These are phyloP conservation scores for Diplotaxis tenuifolia DNA, from an alignment of 345 rosid genomes.

Conservation along the genomic window DNA sequence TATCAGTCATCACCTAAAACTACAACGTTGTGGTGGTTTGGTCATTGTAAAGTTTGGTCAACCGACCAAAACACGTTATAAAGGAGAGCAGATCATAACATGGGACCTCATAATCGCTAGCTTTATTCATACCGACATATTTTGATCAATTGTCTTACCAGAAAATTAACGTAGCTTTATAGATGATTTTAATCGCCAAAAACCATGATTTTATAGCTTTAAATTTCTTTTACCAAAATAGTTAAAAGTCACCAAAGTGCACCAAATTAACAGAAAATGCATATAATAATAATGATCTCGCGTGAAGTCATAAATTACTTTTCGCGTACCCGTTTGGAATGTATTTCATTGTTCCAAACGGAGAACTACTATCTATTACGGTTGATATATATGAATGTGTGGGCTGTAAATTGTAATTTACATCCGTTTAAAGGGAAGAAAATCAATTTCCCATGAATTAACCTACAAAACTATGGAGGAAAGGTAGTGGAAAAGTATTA, in stretches of 20 bases:
- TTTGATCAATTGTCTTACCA: conserved; percentile 24
- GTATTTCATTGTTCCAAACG: not conserved
- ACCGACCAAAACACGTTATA: conserved; percentile 30
- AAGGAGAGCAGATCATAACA: conserved; percentile 29
- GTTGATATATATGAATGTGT: not conserved
- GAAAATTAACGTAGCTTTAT: not conserved
- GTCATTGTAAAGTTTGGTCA: conserved; percentile 38
- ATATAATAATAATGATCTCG: not conserved
- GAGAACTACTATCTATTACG: not conserved
- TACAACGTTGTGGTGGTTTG: conserved; percentile 13
- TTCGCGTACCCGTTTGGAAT: too few relatives aligned
- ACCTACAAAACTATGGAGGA: conserved; percentile 22
- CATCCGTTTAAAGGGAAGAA: not conserved
- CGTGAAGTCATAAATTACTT: too few relatives aligned
- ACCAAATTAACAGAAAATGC: not conserved
- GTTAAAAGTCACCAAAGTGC: conserved; percentile 1
- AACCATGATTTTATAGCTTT: not conserved
- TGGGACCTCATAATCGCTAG: conserved; percentile 31
- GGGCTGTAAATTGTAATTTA: not conserved
- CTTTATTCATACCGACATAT: conserved; percentile 1
- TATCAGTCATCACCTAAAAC: conserved; percentile 4
- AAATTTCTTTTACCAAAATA: not conserved
- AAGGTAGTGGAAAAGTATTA: conserved; percentile 20
- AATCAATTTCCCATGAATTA: conserved; percentile 2
- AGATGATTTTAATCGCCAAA: not conserved